Evolutionary conservation across 148 eudicot species (phyloP).

Genomic region (Vaccinium macrocarpon): DNA sequence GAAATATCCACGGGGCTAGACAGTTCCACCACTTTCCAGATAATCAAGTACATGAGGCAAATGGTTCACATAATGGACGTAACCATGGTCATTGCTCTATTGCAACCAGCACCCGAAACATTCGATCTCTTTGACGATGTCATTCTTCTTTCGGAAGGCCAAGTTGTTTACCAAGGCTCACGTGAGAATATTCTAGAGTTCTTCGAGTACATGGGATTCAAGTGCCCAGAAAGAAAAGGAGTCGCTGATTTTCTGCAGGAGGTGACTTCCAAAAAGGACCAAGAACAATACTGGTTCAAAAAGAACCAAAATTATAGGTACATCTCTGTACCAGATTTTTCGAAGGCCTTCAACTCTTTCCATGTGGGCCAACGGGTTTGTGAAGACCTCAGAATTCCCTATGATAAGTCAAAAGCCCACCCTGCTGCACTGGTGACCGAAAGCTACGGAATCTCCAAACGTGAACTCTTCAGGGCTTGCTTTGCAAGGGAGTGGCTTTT

Average conservation of each 20-base stretch:
- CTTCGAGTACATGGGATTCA: background rate
- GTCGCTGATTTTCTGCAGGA: background rate
- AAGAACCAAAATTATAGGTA: slow-evolving; percentile 33
- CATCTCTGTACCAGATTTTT: slow-evolving; percentile 32
- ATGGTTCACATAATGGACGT: slow-evolving; percentile 31
- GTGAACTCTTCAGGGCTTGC: slow-evolving; percentile 35
- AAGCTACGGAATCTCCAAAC: slow-evolving; percentile 32
- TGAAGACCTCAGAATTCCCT: slow-evolving; percentile 32
- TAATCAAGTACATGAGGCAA: slow-evolving; percentile 32
- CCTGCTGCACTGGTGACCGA: slow-evolving; percentile 35
- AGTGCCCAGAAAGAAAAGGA: slow-evolving; percentile 2
- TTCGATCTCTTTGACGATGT: slow-evolving; percentile 37
- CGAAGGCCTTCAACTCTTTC: slow-evolving; percentile 25
- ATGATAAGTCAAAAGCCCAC: slow-evolving; percentile 29
- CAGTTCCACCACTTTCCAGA: slow-evolving; percentile 39
- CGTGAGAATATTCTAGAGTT: slow-evolving; percentile 13
- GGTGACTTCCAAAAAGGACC: too few species aligned
- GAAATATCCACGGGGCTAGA: slow-evolving; percentile 39
- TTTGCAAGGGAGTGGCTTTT: slow-evolving; percentile 39
- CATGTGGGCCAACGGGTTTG: slow-evolving; percentile 25
- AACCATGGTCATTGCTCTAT: slow-evolving; percentile 35
- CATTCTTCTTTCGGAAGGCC: slow-evolving; percentile 29
- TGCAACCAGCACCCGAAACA: slow-evolving; percentile 44
- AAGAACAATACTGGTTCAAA: too few species aligned
- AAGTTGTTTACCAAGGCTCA: slow-evolving; percentile 37